Base-by-base conservation (phyloP, 1,284 basidiomycete species). In the Athelia psychrophila region DNA sequence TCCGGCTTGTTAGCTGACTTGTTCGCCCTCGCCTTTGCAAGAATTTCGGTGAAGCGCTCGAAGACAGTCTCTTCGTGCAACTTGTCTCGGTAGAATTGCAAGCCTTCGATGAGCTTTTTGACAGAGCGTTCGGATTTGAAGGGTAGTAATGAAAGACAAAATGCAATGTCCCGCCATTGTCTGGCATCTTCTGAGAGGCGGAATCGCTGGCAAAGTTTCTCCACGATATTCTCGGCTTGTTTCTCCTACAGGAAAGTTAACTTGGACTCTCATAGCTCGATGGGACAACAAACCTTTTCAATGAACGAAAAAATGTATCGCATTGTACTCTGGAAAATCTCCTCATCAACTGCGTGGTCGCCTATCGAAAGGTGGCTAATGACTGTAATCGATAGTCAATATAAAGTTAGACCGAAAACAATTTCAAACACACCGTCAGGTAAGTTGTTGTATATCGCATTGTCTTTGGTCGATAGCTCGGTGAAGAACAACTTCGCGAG, bases 371-470 rank as follows among this genome's bases (percentile, higher is more conserved):
- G 73, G 67, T 98, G 95, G 62, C 90, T 93, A 72, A 97, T 96
- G 51, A 98, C 93, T 91, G 56, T 27, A 52, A 24, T n/a, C 23
- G 46, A 44, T n/a, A n/a, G n/a, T n/a, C n/a, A n/a, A 54, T 38
- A 12, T 49, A 19, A 51, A 45, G 15, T n/a, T n/a, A 15, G 4
- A 45, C 48, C 36, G 13, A 15, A 24, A 54, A 44, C 24, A 42
- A 4, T 44, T 49, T 13, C 15, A 33, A 19, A 64, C 79, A 44
- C 59, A 86, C 86, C 83, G 72, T 97, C 95, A 1, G 95, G 96
- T 61, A 99, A 70, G 68, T 98, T 98, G 74, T 99, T 99, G 72
- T 98, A 99, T 54, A 99, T 95, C 12, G 95, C 96, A 65, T 98
- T 98, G 64, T 99, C 96, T 74, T 99, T 99, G n/a, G 86, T 95